phyloP scores from a whole-genome alignment of 2,329 filamentous ascomycete genomes.

The Ophiobolus disseminans region DNA sequence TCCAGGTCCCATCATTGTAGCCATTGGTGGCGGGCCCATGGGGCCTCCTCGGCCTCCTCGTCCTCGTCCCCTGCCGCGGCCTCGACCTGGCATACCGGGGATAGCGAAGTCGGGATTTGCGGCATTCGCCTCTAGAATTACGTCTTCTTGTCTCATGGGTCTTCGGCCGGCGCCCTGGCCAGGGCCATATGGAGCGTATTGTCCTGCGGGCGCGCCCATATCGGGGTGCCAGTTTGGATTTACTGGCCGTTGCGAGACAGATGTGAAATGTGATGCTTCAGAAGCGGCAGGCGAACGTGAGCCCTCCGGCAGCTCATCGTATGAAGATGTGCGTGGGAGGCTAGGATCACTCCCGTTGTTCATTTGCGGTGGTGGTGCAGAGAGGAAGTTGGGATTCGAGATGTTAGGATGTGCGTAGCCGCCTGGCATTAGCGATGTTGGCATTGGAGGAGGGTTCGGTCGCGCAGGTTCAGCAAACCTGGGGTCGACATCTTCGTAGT shows the following conservation, averaged over 20 bases:
- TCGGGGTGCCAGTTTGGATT: slow-evolving; percentile 82
- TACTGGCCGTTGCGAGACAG: slow-evolving; percentile 83
- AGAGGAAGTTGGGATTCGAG: slow-evolving; percentile 39
- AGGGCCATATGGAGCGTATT: slow-evolving; percentile 45
- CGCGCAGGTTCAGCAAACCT: slow-evolving; percentile 70
- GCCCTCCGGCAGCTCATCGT: slow-evolving; percentile 69
- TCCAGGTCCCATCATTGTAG: slow-evolving; percentile 34
- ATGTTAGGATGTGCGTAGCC: slow-evolving; percentile 28
- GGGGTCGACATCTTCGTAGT: slow-evolving; percentile 94
- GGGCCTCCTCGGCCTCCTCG: slow-evolving; percentile 39
- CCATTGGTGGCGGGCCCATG: slow-evolving; percentile 30
- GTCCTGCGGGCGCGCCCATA: slow-evolving; percentile 49
- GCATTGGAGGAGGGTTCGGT: slow-evolving; percentile 36
- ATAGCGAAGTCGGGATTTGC: slow-evolving; percentile 88
- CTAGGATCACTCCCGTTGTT: slow-evolving; percentile 39
- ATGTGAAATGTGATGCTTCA: slow-evolving; percentile 86
- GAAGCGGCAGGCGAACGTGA: slow-evolving; percentile 74
- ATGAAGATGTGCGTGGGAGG: slow-evolving; percentile 56
- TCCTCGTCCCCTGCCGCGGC: slow-evolving; percentile 42
- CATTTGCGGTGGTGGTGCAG: slow-evolving; percentile 20
- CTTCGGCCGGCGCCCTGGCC: slow-evolving; percentile 37
- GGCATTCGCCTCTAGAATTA: slow-evolving; percentile 67
- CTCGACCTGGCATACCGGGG: slow-evolving; percentile 54
- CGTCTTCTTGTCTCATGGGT: slow-evolving; percentile 66
- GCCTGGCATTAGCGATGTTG: slow-evolving; percentile 44